Evolutionary conservation across 345 rosid species (phyloP), one percentile per base, ranked within the genome.

Genomic region (Gossypium stocksii): DNA sequence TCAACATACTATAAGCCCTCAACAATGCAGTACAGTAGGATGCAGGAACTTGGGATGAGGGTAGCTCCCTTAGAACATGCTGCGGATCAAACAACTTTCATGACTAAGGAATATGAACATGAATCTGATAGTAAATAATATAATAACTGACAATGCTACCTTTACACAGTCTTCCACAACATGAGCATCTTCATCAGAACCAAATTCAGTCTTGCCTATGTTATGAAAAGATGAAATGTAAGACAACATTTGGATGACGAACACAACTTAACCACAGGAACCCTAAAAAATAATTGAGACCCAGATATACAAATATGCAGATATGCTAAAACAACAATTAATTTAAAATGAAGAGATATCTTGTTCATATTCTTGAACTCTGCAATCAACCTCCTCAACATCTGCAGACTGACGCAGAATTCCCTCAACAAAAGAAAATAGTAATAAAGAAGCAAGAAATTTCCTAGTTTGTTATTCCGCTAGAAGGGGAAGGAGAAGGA

Each of bases 91-190:
- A 82, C 54, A 74, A 59, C 56, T 22, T 58, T 51, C 53, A 53
- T 86, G 70, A 83, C 69, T 54, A 64, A 69, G 75, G 74, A 74
- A 73, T 46, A 58, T 20, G 64, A 53, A 74, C 70, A 69, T 74
- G 45, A 4, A 78, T 69, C 66, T 61, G 53, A 64, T 44, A 72
- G 53, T 54, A 63, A 14, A 71, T 60, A 76, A 58, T 51, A 69
- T 25, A 19, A 74, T 66, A 51, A 72, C 60, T 15, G 70, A 61
- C 71, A 78, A 68, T 68, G 59, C 27, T 83, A 94, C 99, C 98
- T 94, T 94, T 54, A 94, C 89, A 84, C 99, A 94, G 86, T 94
- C 99, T 77, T 93, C 99, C 82, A 94, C 80, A 83, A 94, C 98
- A 82, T 94, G 99, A 73, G 98, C 95, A 82, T 94, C 99, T 84